Percentiles rank a stretch among this genome's conserved stretches.
Conservation (phyloP, 2,329 filamentous ascomycete genomes). For the Pseudogymnoascus sp. region DNA sequence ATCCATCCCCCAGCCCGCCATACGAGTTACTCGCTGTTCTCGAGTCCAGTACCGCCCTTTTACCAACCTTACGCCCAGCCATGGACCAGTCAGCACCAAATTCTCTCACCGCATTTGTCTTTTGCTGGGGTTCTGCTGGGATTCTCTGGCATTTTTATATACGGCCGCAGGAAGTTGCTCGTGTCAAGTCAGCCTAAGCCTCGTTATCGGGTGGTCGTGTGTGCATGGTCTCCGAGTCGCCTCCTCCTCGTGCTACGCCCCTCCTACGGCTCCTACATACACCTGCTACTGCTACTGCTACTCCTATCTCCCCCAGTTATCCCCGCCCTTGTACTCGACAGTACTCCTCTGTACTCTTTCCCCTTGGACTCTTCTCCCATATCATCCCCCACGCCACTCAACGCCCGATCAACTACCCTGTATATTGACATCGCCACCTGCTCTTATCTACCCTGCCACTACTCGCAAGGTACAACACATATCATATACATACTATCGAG, state of each 20-base stretch:
- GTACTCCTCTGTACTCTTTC: background rate
- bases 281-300: background rate
- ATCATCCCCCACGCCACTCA: background rate
- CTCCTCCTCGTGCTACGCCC: background rate
- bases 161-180: background rate
- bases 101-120: background rate
- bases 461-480: background rate
- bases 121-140: background rate
- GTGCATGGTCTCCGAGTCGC: background rate
- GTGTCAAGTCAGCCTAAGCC: slow-evolving; percentile 1
- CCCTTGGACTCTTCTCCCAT: background rate
- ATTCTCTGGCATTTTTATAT: background rate
- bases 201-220: background rate
- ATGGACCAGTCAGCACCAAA: background rate
- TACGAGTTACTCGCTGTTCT: background rate
- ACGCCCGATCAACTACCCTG: background rate
- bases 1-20: background rate
- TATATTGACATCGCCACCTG: background rate
- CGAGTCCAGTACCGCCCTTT: background rate
- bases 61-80: background rate
- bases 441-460: background rate
- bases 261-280: background rate
- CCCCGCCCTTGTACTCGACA: background rate
- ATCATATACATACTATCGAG: background rate
- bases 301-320: background rate